These are phyloP conservation scores for Dryas integrifolia DNA, from an alignment of 331 rosid species.

Conservation along the genomic window DNA sequence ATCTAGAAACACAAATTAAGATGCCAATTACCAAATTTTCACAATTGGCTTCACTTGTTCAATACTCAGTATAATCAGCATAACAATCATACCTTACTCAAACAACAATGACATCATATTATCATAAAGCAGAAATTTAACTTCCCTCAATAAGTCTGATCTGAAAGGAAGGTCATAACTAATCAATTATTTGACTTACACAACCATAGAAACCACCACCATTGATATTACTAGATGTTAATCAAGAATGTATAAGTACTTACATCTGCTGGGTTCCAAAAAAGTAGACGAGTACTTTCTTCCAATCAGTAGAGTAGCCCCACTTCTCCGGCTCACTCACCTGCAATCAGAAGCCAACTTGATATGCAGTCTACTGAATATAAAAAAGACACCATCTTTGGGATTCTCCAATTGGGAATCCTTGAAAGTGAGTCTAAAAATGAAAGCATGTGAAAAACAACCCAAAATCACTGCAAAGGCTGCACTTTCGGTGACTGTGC, in stretches of 20 bases:
- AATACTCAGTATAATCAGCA: constrained; percentile 2
- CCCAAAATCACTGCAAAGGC: not conserved
- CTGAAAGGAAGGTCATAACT: not conserved
- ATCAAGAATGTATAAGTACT: constrained; percentile 35
- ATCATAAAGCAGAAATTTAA: constrained; percentile 11
- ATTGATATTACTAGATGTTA: not conserved
- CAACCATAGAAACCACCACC: not conserved
- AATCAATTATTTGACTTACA: not conserved
- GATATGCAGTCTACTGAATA: constrained; percentile 8
- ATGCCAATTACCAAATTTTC: not conserved
- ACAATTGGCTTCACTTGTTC: constrained; percentile 2
- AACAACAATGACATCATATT: constrained; percentile 7
- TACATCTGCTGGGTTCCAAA: constrained; percentile 97
- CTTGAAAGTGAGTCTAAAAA: not conserved
- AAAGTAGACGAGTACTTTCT: constrained; percentile 88
- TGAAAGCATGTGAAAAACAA: constrained; percentile 27
- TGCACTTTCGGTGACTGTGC: not conserved
- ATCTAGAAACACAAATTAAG: constrained; percentile 1
- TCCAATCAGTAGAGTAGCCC: constrained; percentile 86
- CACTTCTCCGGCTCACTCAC: constrained; percentile 94
- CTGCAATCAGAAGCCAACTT: constrained; percentile 52
- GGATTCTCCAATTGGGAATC: not conserved
- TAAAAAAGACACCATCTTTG: not conserved
- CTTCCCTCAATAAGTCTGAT: constrained; percentile 5
- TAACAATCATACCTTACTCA: constrained; percentile 16